Evolutionary conservation across 169 alveolate species (phyloP), one percentile per base, ranked within the genome.

Genomic region (Plasmodium relictum): DNA sequence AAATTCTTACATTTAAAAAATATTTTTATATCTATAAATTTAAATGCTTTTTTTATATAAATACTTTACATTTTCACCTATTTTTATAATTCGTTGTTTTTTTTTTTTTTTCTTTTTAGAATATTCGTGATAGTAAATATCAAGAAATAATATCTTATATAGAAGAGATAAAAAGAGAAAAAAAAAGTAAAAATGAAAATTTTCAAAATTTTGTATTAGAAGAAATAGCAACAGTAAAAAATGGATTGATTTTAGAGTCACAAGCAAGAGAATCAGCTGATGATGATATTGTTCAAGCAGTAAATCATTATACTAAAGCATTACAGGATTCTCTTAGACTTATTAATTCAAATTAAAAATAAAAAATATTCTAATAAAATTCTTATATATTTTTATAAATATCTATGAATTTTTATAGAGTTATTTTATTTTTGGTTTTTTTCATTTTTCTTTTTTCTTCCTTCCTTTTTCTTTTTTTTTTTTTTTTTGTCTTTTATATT

Each of bases 261-360:
- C 94, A 94, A 92, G 96, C 98, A 37, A 88, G 98, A 41, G 98
- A 96, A 66, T 93, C 93, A 24, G 97, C 98, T 31, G 98, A 96
- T 90, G 97, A 96, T 88, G 98, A 96, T 93, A 95, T 96, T 66
- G 98, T 96, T 48, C 97, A 93, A 74, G 98, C 98, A 37, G 95
- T 96, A 56, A 96, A 96, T 76, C 96, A 94, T 78, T 96, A 95
- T 89, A 96, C 98, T 42, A 95, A 94, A 58, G 96, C 96, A 37
- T 88, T 94, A 59, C 97, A 95, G 45, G 96, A 95, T 48, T 95
- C 94, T 5, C 88, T 94, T 61, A 88, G 94, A 16, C 94, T 93
- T 14, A 94, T 94, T 22, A 88, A 91, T 78, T 74, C 94, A 14
- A 74, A 88, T 58, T 89, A 83, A 42, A 14, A 70, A 44, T 20